These are phyloP conservation scores for Macrophomina tecta DNA, from an alignment of 2,329 filamentous ascomycete species.

Conservation along the genomic window DNA sequence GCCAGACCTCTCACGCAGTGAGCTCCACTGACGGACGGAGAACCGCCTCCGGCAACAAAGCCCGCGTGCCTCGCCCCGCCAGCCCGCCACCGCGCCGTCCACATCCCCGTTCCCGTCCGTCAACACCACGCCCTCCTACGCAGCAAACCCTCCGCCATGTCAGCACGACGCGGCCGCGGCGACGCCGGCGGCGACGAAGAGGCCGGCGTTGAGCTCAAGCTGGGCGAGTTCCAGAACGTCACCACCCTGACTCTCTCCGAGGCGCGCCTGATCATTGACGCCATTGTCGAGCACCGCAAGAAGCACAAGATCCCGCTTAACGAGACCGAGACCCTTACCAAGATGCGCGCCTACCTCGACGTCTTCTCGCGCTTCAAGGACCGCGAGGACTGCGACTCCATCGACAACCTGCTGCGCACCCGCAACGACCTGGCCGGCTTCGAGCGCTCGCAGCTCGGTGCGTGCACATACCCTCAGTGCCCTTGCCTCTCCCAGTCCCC, in stretches of 20 bases:
- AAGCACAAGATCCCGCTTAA: conserved; percentile 61
- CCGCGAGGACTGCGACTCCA: conserved; percentile 92
- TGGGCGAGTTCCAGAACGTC: conserved; percentile 92
- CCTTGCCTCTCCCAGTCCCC: no score
- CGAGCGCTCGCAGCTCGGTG: conserved; percentile 90
- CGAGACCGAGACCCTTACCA: conserved; percentile 67
- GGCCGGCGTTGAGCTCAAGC: conserved; percentile 77
- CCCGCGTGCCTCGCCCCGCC: neutral
- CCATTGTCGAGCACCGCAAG: conserved; percentile 79
- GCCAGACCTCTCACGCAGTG: neutral
- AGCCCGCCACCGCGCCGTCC: neutral
- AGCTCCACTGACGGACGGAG: no score
- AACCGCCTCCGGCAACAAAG: neutral
- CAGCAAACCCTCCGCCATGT: conserved; percentile 35
- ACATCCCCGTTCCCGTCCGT: neutral
- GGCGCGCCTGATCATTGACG: conserved; percentile 88
- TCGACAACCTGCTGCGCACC: conserved; percentile 82
- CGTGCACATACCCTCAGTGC: conserved; percentile 34
- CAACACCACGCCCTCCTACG: neutral
- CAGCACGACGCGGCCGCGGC: conserved; percentile 36
- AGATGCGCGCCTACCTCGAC: conserved; percentile 91
- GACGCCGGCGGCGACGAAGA: conserved; percentile 71
- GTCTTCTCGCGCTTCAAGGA: conserved; percentile 95
- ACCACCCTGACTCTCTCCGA: conserved; percentile 92
- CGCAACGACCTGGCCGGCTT: conserved; percentile 86